Evolutionary conservation across 352 stramenopile genomes (phyloP), one percentile per base, ranked within the genome.

Genomic region (Phytophthora hibernalis): DNA sequence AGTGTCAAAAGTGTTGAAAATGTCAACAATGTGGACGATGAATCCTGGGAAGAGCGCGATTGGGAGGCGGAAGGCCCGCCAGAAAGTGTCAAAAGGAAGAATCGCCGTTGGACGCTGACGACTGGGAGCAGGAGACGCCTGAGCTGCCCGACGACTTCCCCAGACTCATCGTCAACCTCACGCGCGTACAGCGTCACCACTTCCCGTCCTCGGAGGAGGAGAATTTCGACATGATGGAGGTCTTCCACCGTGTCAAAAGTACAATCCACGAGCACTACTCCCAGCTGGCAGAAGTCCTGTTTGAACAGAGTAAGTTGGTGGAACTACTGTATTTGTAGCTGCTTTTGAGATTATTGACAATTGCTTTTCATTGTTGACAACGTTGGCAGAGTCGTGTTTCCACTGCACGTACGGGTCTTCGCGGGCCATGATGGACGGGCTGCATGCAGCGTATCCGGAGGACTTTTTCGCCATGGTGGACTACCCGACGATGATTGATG

Each of bases 381-480:
- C 38, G 47, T 54, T 20, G 43, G 48, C 60, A 88, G 80, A 87
- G 24, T 74, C 68, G n/a, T 86, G 76, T 40, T 90, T 90, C 56
- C 84, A 92, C 45, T 87, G 77, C 54, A 87, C 83, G 37, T 91
- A 92, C 65, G 84, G 84, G 0, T 74, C 70, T 24, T 86, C 70
- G 15, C 72, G 81, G 16, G 53, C 61, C 1, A 76, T 87, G 68
- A 70, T 90, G 53, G 65, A 73, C 31, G 79, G 79, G 22, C 63
- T 92, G 13, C 74, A 89, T 59, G 53, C 21, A 1, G 74, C 77
- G 38, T 89, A 85, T 35, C 82, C 82, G 0, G 61, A 82, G 1
- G 82, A 91, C 28, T 68, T 83, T 20, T 90, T 90, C 51, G 80
- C 81, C 26, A 61, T 92, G 45, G 61, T 96, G 38, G 86, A 96